Evolutionary conservation across 306 rosid species (phyloP), one percentile per base, ranked within the genome.

Genomic region (Cicer pinnatifidum): DNA sequence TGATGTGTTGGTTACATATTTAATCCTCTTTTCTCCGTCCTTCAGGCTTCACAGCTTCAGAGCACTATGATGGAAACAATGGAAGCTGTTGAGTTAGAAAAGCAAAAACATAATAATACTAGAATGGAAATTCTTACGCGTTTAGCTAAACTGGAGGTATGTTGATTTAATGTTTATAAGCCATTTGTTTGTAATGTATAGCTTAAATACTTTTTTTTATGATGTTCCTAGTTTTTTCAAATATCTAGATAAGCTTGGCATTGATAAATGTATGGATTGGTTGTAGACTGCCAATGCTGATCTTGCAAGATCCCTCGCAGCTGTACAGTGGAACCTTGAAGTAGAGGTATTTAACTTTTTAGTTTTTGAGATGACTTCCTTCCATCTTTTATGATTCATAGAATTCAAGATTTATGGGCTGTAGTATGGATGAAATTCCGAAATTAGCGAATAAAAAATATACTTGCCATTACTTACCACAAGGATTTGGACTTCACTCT

Each of bases 1-100:
- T 13, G 37, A 28, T 54, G 5, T 50, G 67, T 56, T 59, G 39
- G 57, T 66, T 73, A 63, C 71, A 70, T 75, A 33, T 50, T 6
- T 59, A 40, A 53, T 23, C 47, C 75, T 47, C 35, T 50, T 68
- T 57, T 47, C 76, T 39, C 80, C 35, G 62, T 68, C 69, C 76
- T 66, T 63, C 83, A 95, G 99, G 99, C 97, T 80, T 90, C 97
- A 45, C 84, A 84, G 85, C 87, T 95, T 81, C 97, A 95, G 91
- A 79, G 78, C 70, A 86, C 82, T 62, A 90, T 71, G 92, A 90
- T 95, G 96, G 99, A 91, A 83, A 95, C 97, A 65, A 90, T 95
- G 91, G 97, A 91, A 20, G 99, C 99, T 67, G 97, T 80, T 84
- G 99, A 95, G 62, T 80, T 89, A 67, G 99, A 94, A 87, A 91